Base-by-base conservation (phyloP, 1,284 basidiomycete genomes). In the Cryptococcus hybrid region DNA sequence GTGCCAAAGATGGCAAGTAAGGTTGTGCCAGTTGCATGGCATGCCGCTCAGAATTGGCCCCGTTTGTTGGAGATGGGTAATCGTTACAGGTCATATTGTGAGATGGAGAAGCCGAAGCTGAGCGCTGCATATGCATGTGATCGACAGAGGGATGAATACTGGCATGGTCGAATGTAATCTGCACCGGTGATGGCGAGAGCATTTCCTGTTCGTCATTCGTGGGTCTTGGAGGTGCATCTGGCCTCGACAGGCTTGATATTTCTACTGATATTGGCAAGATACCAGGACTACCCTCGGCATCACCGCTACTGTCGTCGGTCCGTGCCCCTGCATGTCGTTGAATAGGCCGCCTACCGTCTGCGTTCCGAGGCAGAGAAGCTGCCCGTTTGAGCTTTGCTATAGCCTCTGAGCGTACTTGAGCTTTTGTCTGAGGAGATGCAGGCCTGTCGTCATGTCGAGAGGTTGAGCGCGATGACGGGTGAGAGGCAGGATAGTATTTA, bases 311-410 rank as follows among this genome's bases (percentile, higher is more conserved):
- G 3, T 52, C 52, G 37, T 48, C 37, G 12, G 39, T 35, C 24
- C 57, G 39, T 7, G 45, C 35, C 49, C 47, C 51, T 52, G 52
- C 47, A 38, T 43, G 11, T 5, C 18, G 45, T 62, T 84, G 82
- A 66, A 87, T 86, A 1, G 88, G 88, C 49, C 91, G 82, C 51
- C 90, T 80, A 1, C 90, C 90, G 74, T 91, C 88, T 73, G 90
- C 89, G 83, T 89, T 89, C 55, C 91, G 84, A 40, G 91, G 91
- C 35, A 93, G 79, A 18, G 90, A 92, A 50, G 90, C 89, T 42
- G 91, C 90, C 65, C 91, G 85, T 78, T 89, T 92, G 63, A 94
- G 84, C 79, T 87, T 90, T 55, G 89, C 89, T 59, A 93, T 86
- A n/a, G 90, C 88, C 58, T 85, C 84, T 68, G 89, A 88, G 59